Conservation (phyloP, 208 protist species). For the Sergeia podlipaevii region DNA sequence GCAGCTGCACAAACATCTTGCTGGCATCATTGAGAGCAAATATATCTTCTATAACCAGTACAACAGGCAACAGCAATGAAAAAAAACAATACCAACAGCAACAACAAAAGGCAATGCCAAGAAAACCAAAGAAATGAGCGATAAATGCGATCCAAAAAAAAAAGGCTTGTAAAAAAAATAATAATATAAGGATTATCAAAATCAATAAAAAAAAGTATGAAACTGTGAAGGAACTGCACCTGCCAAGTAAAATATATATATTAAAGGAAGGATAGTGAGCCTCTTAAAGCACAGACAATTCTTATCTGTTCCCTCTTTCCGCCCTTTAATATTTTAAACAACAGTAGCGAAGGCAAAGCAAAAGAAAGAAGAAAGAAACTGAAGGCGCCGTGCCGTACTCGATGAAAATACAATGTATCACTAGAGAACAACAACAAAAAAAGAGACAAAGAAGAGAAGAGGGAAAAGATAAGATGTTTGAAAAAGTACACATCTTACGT, state of each 20-base stretch:
- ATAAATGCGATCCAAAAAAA: background rate
- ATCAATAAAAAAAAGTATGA: slow-evolving; percentile 3
- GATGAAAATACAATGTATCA: background rate
- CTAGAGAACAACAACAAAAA: background rate
- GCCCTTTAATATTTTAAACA: slow-evolving; percentile 1
- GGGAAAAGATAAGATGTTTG: background rate
- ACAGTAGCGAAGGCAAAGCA: slow-evolving; percentile 6
- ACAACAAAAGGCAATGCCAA: background rate
- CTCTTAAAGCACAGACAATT: background rate
- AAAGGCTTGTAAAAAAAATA: background rate
- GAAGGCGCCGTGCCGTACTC: background rate
- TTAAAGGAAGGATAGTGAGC: background rate
- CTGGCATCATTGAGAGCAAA: too few relatives aligned
- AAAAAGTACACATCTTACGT: background rate
- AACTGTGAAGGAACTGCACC: background rate
- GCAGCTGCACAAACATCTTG: too few relatives aligned
- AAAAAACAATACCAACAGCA: background rate
- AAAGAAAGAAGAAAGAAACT: slow-evolving; percentile 13
- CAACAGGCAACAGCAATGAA: background rate
- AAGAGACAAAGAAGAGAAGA: slow-evolving; percentile 2
- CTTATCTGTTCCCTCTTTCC: background rate
- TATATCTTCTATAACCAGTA: too few relatives aligned
- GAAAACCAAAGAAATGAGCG: slow-evolving; percentile 3
- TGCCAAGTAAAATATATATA: slow-evolving; percentile 5
- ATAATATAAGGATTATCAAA: background rate